A percentile compares a stretch with the other conserved stretches of the same genome.
phyloP scores from a whole-genome alignment of 2,329 filamentous ascomycete species.

The Aspergillus cejpii region DNA sequence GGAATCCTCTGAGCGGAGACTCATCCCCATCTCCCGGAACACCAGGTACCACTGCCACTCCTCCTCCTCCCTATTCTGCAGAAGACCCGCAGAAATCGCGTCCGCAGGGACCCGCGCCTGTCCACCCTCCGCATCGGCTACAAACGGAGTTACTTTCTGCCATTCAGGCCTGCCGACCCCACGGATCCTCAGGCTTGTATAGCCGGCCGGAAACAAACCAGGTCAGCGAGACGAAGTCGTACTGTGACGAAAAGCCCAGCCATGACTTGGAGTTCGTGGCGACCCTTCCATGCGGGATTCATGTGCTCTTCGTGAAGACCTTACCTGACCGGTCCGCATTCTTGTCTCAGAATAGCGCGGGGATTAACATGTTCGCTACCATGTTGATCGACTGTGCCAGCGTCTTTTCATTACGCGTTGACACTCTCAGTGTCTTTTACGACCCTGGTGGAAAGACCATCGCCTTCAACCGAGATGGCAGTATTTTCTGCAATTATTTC shows the following conservation, averaged over 20 bases:
- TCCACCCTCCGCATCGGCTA: slow-evolving; percentile 38
- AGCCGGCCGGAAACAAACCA: slow-evolving; percentile 62
- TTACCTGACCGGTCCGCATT: slow-evolving; percentile 51
- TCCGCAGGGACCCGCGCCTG: slow-evolving; percentile 27
- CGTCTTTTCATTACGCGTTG: slow-evolving; percentile 64
- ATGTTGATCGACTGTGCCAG: slow-evolving; percentile 63
- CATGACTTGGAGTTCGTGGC: slow-evolving; percentile 67
- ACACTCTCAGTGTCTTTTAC: slow-evolving; percentile 77
- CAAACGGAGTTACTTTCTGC: slow-evolving; percentile 60
- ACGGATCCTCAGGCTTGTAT: slow-evolving; percentile 68
- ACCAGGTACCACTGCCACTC: slow-evolving; percentile 16
- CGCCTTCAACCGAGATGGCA: slow-evolving; percentile 82
- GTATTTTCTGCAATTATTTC: slow-evolving; percentile 87
- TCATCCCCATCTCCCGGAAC: slow-evolving; percentile 20
- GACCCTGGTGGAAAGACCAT: slow-evolving; percentile 74
- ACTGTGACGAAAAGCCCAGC: slow-evolving; percentile 71
- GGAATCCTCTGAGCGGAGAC: slow-evolving; percentile 17
- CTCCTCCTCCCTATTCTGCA: slow-evolving; percentile 39
- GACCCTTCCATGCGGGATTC: slow-evolving; percentile 63
- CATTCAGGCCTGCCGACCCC: slow-evolving; percentile 68
- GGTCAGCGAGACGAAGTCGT: slow-evolving; percentile 75
- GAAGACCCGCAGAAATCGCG: slow-evolving; percentile 30
- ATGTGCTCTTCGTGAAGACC: slow-evolving; percentile 61
- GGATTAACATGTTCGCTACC: slow-evolving; percentile 62
- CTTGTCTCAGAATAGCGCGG: slow-evolving; percentile 52